phyloP scores from a whole-genome alignment of 1,284 basidiomycete genomes.

The Ceratobasidium sp. region DNA sequence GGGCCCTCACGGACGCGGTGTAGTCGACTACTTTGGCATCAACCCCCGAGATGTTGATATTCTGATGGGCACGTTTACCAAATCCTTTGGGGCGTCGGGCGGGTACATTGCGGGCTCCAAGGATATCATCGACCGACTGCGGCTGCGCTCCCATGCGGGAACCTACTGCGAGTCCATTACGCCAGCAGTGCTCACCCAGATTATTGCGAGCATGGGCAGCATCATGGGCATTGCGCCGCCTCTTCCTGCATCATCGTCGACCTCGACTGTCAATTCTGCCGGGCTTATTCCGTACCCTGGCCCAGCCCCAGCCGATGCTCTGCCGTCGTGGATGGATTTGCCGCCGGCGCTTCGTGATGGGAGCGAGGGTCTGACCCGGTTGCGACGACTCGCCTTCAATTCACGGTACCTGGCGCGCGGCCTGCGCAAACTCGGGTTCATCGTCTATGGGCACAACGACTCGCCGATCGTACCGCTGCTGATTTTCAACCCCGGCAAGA shows the following conservation, averaged over 20 bases:
- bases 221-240: constrained; percentile 90
- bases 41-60: constrained; percentile 87
- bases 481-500: constrained; percentile 94
- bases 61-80: constrained; percentile 99
- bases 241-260: constrained; percentile 53
- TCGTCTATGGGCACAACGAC: constrained; percentile 92
- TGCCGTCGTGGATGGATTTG: constrained; percentile 79
- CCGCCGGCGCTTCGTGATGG: constrained; percentile 78
- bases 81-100: constrained; percentile 97
- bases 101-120: constrained; percentile 94
- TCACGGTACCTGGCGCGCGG: constrained; percentile 90
- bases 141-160: constrained; percentile 84
- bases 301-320: constrained; percentile 67
- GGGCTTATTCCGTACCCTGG: constrained; percentile 64
- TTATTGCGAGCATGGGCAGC: constrained; percentile 91
- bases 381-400: constrained; percentile 95
- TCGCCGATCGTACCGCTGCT: constrained; percentile 95
- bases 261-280: constrained; percentile 37
- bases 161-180: constrained; percentile 92
- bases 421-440: constrained; percentile 93
- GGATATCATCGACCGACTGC: constrained; percentile 81
- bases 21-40: constrained; percentile 94
- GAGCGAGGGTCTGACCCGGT: constrained; percentile 81
- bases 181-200: constrained; percentile 91
- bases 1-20: constrained; percentile 92